These are phyloP conservation scores for Sphaerulina populicola DNA, from an alignment of 2,329 filamentous ascomycete genomes.

Conservation along the genomic window DNA sequence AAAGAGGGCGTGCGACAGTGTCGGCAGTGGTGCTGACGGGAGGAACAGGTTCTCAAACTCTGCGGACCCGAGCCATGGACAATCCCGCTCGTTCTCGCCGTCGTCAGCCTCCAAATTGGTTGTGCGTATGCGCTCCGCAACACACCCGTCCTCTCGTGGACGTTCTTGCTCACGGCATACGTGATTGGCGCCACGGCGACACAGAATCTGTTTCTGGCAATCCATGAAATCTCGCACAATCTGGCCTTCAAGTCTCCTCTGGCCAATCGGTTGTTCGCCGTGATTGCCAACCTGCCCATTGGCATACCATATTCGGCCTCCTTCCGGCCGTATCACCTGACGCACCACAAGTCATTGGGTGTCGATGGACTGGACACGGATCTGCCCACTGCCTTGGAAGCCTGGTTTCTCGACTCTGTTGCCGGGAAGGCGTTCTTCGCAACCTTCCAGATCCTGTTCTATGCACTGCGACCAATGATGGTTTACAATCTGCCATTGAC, in stretches of 20 bases:
- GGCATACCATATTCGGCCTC: slow-evolving; percentile 92
- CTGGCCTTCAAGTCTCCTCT: slow-evolving; percentile 75
- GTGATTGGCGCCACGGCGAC: slow-evolving; percentile 89
- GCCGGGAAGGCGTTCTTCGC: slow-evolving; percentile 97
- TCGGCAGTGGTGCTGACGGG: slow-evolving; percentile 40
- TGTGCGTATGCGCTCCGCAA: slow-evolving; percentile 70
- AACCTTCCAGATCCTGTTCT: slow-evolving; percentile 99
- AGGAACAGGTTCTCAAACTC: slow-evolving; percentile 77
- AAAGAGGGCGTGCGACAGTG: no score
- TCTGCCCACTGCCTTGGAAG: slow-evolving; percentile 84
- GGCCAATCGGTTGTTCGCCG: slow-evolving; percentile 77
- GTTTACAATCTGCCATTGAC: slow-evolving; percentile 86
- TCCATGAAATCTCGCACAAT: slow-evolving; percentile 98
- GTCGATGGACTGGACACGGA: slow-evolving; percentile 95
- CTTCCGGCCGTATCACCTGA: slow-evolving; percentile 94
- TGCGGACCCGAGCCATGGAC: slow-evolving; percentile 93
- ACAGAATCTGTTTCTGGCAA: slow-evolving; percentile 96
- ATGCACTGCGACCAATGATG: slow-evolving; percentile 90
- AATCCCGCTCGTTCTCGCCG: slow-evolving; percentile 79
- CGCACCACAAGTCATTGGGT: slow-evolving; percentile 96
- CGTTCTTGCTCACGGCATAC: slow-evolving; percentile 81
- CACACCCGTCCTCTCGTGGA: slow-evolving; percentile 71
- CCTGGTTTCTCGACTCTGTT: slow-evolving; percentile 85
- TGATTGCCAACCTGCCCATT: slow-evolving; percentile 92
- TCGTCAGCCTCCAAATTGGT: slow-evolving; percentile 72